These are phyloP conservation scores for Tricholoma matsutake DNA, from an alignment of 768 basidiomycete genomes.

Conservation along the genomic window DNA sequence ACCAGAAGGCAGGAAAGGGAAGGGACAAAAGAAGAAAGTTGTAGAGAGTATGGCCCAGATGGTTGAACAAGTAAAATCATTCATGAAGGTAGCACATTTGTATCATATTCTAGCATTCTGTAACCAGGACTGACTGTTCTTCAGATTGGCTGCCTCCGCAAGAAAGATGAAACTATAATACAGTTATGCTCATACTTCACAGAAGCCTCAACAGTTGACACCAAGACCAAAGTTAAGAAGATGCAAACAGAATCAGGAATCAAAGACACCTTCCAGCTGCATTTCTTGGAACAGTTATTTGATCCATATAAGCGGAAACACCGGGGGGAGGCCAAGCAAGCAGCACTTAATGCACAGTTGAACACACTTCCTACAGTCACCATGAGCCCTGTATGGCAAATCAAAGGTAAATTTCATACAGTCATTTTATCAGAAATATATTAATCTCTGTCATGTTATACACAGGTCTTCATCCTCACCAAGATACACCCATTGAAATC, in stretches of 20 bases:
- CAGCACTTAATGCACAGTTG: not conserved
- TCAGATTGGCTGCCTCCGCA: not conserved
- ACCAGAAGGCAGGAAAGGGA: not conserved
- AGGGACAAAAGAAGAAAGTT: not conserved
- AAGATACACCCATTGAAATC: slow-evolving; percentile 43
- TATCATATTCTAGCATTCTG: not conserved
- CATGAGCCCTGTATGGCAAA: slow-evolving; percentile 33
- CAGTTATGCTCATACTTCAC: not conserved
- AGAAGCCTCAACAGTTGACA: not conserved
- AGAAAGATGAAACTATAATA: not conserved
- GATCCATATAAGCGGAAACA: not conserved
- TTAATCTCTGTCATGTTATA: no score
- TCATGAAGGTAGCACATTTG: not conserved
- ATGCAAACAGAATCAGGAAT: not conserved
- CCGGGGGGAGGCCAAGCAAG: slow-evolving; percentile 12
- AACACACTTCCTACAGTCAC: slow-evolving; percentile 15
- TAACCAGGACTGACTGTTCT: not conserved
- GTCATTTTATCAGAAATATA: no score
- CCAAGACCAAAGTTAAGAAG: not conserved
- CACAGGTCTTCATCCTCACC: slow-evolving; percentile 36
- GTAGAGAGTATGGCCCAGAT: not conserved
- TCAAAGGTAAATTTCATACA: not conserved
- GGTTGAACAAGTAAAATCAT: not conserved
- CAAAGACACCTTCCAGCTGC: not conserved
- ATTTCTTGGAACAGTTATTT: not conserved